These are phyloP conservation scores for Trichoderma sp. DNA, from an alignment of 2,329 filamentous ascomycete species.

Conservation along the genomic window DNA sequence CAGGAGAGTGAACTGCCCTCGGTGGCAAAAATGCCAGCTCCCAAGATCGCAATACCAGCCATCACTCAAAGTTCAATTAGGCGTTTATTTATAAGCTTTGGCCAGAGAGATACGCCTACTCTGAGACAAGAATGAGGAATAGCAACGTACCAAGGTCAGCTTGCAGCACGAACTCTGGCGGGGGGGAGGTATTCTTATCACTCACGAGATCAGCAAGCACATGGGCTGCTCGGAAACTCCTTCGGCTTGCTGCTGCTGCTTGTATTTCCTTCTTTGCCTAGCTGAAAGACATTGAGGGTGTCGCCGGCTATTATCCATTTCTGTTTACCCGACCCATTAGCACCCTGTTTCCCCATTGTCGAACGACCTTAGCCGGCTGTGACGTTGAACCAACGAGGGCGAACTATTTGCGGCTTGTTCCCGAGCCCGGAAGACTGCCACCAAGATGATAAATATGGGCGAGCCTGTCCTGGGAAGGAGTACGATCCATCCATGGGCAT, in stretches of 20 bases:
- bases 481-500: no score
- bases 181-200: conserved; percentile 8
- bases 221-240: background rate
- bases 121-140: background rate
- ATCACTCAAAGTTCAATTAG: background rate
- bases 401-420: background rate
- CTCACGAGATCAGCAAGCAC: background rate
- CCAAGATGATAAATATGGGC: background rate
- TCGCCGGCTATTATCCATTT: conserved; percentile 19
- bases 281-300: background rate
- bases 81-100: background rate
- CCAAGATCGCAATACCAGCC: conserved; percentile 22
- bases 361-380: conserved; percentile 6
- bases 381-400: background rate
- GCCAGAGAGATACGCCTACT: background rate
- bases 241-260: background rate
- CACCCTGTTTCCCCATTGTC: background rate
- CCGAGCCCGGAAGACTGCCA: background rate
- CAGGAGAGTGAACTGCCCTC: background rate
- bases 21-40: conserved; percentile 24
- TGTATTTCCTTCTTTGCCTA: background rate
- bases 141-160: background rate
- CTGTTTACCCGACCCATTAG: conserved; percentile 16
- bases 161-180: background rate
- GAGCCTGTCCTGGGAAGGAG: background rate